A percentile compares a stretch with the other conserved stretches of the same genome.
phyloP scores from a whole-genome alignment of 164 flowering plant genomes.

The Liriodendron chinense region DNA sequence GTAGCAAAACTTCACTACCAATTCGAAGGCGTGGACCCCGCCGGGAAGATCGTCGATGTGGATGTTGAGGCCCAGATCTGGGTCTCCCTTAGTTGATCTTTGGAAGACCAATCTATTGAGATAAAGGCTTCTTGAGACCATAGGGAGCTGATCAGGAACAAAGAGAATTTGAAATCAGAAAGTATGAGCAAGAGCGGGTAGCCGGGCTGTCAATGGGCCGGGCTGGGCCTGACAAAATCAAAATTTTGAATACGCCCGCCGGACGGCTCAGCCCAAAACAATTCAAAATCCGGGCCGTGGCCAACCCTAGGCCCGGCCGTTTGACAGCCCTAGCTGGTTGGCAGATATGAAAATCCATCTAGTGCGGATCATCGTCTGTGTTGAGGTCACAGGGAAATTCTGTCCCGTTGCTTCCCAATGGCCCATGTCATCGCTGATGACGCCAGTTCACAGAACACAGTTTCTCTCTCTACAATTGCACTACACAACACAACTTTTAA shows the following conservation, averaged over 20 bases:
- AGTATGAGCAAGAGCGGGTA: not conserved
- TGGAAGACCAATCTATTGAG: conserved; percentile 35
- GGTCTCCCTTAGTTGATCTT: conserved; percentile 17
- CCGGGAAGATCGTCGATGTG: conserved; percentile 40
- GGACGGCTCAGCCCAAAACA: too few species aligned
- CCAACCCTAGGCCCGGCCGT: too few species aligned
- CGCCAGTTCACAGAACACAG: not conserved
- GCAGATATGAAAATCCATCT: too few species aligned
- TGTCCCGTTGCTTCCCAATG: not conserved
- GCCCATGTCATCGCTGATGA: too few species aligned
- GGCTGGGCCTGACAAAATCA: too few species aligned
- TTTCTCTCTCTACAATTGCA: not conserved
- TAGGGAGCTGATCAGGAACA: conserved; percentile 27
- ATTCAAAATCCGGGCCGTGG: too few species aligned
- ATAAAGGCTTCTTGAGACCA: conserved; percentile 42
- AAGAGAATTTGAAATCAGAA: not conserved
- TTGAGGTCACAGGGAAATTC: too few species aligned
- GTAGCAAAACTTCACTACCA: conserved; percentile 43
- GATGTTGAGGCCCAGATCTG: conserved; percentile 11
- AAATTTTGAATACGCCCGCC: too few species aligned
- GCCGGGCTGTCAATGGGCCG: too few species aligned
- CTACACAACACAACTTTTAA: not conserved
- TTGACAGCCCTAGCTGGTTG: too few species aligned
- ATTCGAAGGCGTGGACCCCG: conserved; percentile 29
- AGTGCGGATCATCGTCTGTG: not conserved